Conservation (phyloP, 306 rosid species). For the Castanospermum australe region DNA sequence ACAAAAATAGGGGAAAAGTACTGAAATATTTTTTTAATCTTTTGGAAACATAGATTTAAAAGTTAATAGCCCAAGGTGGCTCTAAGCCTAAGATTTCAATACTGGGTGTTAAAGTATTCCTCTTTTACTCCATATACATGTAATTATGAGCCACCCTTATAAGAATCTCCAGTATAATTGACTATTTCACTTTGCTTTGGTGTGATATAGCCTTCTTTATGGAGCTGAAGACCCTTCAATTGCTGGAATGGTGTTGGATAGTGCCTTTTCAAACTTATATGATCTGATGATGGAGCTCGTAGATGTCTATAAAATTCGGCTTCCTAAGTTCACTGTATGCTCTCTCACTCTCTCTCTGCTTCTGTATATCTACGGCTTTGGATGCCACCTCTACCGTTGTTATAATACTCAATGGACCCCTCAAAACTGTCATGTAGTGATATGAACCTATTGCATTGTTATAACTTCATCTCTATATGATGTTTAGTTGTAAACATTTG, state of each 20-base stretch:
- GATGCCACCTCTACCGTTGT: not conserved
- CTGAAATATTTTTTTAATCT: not conserved
- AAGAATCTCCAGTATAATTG: conserved; percentile 6
- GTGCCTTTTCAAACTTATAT: conserved; percentile 94
- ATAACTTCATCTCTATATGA: not conserved
- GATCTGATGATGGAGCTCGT: conserved; percentile 98
- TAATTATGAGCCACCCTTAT: not conserved
- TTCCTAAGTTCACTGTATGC: conserved; percentile 92
- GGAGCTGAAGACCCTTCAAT: conserved; percentile 99
- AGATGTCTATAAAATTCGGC: conserved; percentile 95
- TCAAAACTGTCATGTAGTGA: not conserved
- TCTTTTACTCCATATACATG: not conserved
- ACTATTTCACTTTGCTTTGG: conserved; percentile 29
- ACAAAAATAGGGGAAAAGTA: conserved; percentile 5
- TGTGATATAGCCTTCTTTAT: conserved; percentile 80
- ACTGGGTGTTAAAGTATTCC: conserved; percentile 1
- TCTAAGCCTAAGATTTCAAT: not conserved
- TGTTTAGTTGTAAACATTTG: not conserved
- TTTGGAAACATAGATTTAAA: not conserved
- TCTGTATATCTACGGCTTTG: not conserved
- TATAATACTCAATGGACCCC: conserved; percentile 15
- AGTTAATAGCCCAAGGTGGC: not conserved
- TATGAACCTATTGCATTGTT: conserved; percentile 9
- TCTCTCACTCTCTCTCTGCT: conserved; percentile 25
- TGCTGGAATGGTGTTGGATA: conserved; percentile 98